These are phyloP conservation scores for Microsporum canis DNA, from an alignment of 2,329 filamentous ascomycete species.

Conservation along the genomic window DNA sequence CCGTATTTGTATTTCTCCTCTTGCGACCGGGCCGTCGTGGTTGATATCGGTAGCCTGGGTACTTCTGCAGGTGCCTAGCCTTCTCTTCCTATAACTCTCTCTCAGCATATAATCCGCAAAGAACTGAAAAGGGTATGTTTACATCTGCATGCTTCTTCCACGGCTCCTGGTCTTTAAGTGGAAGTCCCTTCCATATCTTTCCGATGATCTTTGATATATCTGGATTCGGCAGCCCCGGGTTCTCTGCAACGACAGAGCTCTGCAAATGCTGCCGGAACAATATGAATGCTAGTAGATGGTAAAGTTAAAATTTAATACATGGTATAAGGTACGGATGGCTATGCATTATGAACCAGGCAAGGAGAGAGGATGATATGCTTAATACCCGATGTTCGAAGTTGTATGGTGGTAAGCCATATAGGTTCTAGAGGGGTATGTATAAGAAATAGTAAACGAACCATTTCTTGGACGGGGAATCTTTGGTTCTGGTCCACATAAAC, in stretches of 20 bases:
- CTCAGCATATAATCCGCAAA: not conserved
- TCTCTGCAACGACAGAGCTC: conserved; percentile 62
- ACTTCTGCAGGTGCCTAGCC: conserved; percentile 72
- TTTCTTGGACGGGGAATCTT: conserved; percentile 62
- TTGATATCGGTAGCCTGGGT: conserved; percentile 90
- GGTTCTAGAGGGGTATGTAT: conserved; percentile 8
- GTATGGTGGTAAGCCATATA: not conserved
- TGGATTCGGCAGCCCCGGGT: conserved; percentile 86
- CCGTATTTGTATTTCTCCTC: conserved; percentile 28
- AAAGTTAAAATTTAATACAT: conserved; percentile 15
- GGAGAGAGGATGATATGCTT: not conserved
- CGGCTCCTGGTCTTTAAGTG: conserved; percentile 61
- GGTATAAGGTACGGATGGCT: not conserved
- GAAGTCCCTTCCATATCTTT: conserved; percentile 73
- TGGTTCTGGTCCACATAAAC: conserved; percentile 58
- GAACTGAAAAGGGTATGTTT: conserved; percentile 15
- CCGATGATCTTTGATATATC: conserved; percentile 97
- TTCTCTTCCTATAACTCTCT: conserved; percentile 62
- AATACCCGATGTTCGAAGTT: too few species aligned
- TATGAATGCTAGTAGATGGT: conserved; percentile 66
- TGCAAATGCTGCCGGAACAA: conserved; percentile 92
- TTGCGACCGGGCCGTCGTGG: conserved; percentile 59
- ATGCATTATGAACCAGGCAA: not conserved
- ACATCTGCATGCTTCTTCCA: conserved; percentile 87
- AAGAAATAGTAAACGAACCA: conserved; percentile 41